These are phyloP conservation scores for Chaetomium sp. DNA, from an alignment of 2,329 filamentous ascomycete species.

Conservation along the genomic window DNA sequence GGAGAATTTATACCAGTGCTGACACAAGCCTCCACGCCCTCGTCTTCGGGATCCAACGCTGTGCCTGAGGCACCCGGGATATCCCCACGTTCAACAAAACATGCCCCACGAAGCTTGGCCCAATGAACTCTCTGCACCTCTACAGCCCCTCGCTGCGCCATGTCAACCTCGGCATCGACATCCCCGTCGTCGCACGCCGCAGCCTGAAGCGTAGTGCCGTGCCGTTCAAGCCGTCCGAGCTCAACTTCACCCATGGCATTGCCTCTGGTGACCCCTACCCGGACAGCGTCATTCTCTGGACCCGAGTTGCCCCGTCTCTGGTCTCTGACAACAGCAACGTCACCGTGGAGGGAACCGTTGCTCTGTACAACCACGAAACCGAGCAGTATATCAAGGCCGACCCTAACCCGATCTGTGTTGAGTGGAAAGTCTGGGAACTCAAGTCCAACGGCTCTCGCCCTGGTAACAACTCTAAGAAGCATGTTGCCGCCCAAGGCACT, in stretches of 20 bases:
- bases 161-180: slow-evolving; percentile 56
- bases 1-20: too few species aligned
- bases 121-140: slow-evolving; percentile 8
- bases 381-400: slow-evolving; percentile 51
- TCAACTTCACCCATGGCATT: slow-evolving; percentile 62
- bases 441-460: slow-evolving; percentile 58
- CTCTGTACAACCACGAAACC: slow-evolving; percentile 50
- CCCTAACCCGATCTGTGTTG: slow-evolving; percentile 65
- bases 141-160: slow-evolving; percentile 58
- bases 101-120: background rate
- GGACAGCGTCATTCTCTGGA: slow-evolving; percentile 57
- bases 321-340: slow-evolving; percentile 50
- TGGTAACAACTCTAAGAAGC: slow-evolving; percentile 40
- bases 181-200: slow-evolving; percentile 40
- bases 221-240: slow-evolving; percentile 20
- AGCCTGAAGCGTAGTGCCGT: slow-evolving; percentile 24
- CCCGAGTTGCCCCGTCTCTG: slow-evolving; percentile 42
- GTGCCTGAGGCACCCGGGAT: too few species aligned
- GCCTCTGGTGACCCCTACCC: slow-evolving; percentile 52
- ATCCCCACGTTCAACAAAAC: too few species aligned
- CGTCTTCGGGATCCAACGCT: too few species aligned
- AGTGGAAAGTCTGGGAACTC: slow-evolving; percentile 66
- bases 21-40: too few species aligned
- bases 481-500: slow-evolving; percentile 57
- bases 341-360: slow-evolving; percentile 45